Evolutionary conservation across 1,284 basidiomycete genomes (phyloP).

Genomic region (Neotropicomus parvogracilis): DNA sequence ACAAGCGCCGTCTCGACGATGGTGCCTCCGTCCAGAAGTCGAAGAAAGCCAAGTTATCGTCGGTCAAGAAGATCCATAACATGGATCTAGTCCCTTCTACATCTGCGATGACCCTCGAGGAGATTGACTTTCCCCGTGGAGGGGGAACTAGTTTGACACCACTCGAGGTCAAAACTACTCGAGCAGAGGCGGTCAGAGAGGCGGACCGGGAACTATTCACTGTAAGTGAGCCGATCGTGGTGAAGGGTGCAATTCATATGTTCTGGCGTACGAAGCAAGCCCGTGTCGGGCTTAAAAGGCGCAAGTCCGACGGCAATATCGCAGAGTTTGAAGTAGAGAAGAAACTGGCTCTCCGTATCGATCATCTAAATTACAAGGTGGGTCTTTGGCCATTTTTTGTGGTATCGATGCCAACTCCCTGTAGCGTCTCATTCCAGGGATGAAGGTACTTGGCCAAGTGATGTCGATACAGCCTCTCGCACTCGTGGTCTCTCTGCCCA

Average conservation of each 20-base stretch:
- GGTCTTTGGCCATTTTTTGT: not conserved
- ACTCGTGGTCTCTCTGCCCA: conserved; percentile 89
- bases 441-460: conserved; percentile 85
- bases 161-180: conserved; percentile 84
- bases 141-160: conserved; percentile 82
- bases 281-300: conserved; percentile 35
- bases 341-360: conserved; percentile 64
- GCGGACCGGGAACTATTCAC: conserved; percentile 77
- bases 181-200: conserved; percentile 82
- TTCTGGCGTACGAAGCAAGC: conserved; percentile 16
- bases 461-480: conserved; percentile 87
- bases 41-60: conserved; percentile 51
- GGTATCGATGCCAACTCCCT: conserved; percentile 1
- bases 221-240: conserved; percentile 37
- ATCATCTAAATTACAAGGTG: conserved; percentile 94
- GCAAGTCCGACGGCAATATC: conserved; percentile 48
- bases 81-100: conserved; percentile 25
- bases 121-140: conserved; percentile 94
- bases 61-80: conserved; percentile 29
- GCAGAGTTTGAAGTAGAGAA: conserved; percentile 24
- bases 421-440: conserved; percentile 80
- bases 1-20: conserved; percentile 62
- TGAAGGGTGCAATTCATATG: conserved; percentile 6
- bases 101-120: conserved; percentile 56
- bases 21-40: conserved; percentile 42